Conservation (phyloP, 768 basidiomycete genomes). For the Boletus edulis region DNA sequence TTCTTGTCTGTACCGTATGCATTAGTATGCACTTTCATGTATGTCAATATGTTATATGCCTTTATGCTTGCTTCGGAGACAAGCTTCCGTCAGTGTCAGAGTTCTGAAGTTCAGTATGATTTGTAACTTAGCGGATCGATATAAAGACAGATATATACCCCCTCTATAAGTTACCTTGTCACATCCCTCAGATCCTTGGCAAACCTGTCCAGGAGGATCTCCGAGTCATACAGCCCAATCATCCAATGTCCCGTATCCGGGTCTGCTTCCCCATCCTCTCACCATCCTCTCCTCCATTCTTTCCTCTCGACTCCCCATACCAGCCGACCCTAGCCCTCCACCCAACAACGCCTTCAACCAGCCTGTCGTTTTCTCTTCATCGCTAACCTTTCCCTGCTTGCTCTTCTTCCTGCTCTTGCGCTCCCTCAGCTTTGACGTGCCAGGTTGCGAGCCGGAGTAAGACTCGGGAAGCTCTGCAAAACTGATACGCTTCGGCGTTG, state of each 20-base stretch:
- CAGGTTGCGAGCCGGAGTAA: slow-evolving; percentile 41
- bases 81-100: background rate
- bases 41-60: slow-evolving; percentile 19
- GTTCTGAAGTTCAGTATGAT: background rate
- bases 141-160: slow-evolving; percentile 5
- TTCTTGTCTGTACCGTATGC: slow-evolving; percentile 12
- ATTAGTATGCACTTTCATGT: slow-evolving; percentile 2
- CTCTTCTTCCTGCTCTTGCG: slow-evolving; percentile 31
- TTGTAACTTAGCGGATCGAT: background rate
- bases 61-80: background rate
- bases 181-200: background rate
- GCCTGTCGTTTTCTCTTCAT: slow-evolving; percentile 21
- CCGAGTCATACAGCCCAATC: slow-evolving; percentile 52
- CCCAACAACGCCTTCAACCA: slow-evolving; percentile 25
- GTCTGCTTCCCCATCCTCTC: slow-evolving; percentile 46
- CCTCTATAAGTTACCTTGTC: slow-evolving; percentile 12
- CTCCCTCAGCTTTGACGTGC: slow-evolving; percentile 34
- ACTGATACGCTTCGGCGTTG: slow-evolving; percentile 73
- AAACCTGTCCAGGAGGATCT: background rate
- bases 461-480: slow-evolving; percentile 76
- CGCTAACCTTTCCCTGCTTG: slow-evolving; percentile 34
- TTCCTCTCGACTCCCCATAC: slow-evolving; percentile 39
- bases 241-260: slow-evolving; percentile 42
- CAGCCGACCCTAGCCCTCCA: slow-evolving; percentile 16
- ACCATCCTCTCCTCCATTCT: slow-evolving; percentile 51